A percentile compares a stretch with the other conserved stretches of the same genome.
Conservation (phyloP, 1,284 basidiomycete species). For the Mycosarcoma maydis region DNA sequence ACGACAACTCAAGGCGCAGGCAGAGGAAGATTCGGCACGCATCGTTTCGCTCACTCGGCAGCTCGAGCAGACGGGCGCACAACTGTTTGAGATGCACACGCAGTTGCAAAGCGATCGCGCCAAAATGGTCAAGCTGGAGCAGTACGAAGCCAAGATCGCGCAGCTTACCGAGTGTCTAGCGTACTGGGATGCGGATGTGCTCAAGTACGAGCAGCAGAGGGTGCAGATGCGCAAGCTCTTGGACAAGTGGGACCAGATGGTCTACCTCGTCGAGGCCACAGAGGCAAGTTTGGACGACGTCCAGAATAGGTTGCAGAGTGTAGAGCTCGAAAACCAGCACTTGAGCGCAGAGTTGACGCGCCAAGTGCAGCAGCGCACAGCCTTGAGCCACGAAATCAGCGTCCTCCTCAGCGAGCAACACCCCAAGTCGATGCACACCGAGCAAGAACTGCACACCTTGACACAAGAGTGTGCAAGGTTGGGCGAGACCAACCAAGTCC, state of each 20-base stretch:
- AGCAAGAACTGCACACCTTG: too few relatives aligned
- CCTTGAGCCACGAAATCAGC: too few relatives aligned
- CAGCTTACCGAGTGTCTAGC: conserved; percentile 47
- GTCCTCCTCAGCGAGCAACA: not conserved
- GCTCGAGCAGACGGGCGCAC: conserved; percentile 49
- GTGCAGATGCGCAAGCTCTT: conserved; percentile 58
- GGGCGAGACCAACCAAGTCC: conserved; percentile 5
- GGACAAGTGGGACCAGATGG: conserved; percentile 56
- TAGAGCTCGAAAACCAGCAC: conserved; percentile 34
- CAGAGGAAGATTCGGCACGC: conserved; percentile 40
- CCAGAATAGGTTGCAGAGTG: conserved; percentile 5
- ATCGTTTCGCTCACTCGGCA: conserved; percentile 32
- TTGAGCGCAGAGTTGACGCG: conserved; percentile 25
- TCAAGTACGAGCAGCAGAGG: conserved; percentile 56
- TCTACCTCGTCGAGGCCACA: conserved; percentile 49
- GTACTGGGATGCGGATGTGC: conserved; percentile 60
- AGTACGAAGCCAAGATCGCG: conserved; percentile 52
- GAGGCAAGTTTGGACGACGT: conserved; percentile 35
- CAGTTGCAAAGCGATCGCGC: conserved; percentile 41
- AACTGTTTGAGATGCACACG: conserved; percentile 56
- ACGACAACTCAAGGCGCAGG: conserved; percentile 47
- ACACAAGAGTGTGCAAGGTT: too few relatives aligned
- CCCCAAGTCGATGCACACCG: too few relatives aligned
- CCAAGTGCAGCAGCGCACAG: not conserved
- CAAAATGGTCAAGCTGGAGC: conserved; percentile 44